Conservation (phyloP, 345 rosid genomes). For the Gossypium longicalyx region DNA sequence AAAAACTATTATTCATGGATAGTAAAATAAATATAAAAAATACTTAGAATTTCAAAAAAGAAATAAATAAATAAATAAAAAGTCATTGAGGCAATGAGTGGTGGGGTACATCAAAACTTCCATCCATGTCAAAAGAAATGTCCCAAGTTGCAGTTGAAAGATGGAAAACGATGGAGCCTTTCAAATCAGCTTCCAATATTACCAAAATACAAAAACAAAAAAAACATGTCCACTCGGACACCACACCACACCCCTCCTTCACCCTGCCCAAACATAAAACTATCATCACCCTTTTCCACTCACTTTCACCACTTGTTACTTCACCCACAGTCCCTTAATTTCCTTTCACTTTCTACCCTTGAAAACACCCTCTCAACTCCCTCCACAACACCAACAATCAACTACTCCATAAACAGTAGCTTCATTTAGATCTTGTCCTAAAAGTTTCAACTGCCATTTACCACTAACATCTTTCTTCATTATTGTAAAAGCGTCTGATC, state of each 20-base stretch:
- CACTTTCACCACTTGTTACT: conserved; percentile 19
- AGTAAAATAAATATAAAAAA: too few relatives aligned
- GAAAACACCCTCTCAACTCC: conserved; percentile 54
- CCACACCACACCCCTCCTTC: too few relatives aligned
- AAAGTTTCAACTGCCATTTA: conserved; percentile 6
- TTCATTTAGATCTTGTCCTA: background rate
- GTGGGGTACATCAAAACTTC: conserved; percentile 30
- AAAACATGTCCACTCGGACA: conserved; percentile 24
- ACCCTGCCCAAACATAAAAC: conserved; percentile 13
- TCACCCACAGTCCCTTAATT: conserved; percentile 13
- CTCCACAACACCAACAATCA: conserved; percentile 47
- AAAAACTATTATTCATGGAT: too few relatives aligned
- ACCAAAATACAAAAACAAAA: background rate
- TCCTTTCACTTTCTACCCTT: background rate
- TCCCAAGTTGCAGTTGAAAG: conserved; percentile 18
- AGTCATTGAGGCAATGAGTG: conserved; percentile 34
- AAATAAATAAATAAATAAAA: background rate
- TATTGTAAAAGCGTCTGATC: background rate
- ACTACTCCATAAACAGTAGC: background rate
- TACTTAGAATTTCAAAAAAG: background rate
- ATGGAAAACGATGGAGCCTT: conserved; percentile 16
- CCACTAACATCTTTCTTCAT: background rate
- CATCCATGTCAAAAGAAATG: conserved; percentile 26
- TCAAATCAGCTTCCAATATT: conserved; percentile 25
- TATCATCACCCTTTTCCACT: conserved; percentile 22